Percentiles rank a stretch among this genome's conserved stretches.
These are phyloP conservation scores for Trichophyton benhamiae DNA, from an alignment of 2,329 filamentous ascomycete species.

Conservation along the genomic window DNA sequence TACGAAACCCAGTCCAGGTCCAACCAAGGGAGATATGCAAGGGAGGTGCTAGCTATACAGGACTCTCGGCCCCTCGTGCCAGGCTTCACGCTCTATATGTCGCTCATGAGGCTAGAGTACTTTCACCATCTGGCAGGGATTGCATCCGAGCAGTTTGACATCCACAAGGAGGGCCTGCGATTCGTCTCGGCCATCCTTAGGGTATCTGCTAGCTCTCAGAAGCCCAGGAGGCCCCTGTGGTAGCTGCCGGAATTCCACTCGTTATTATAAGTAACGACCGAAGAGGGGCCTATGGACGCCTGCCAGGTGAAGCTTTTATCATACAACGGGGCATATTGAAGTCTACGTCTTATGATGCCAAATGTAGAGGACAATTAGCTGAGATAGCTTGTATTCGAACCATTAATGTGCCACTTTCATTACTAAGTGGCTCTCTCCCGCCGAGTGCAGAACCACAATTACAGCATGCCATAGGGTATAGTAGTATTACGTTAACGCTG, in stretches of 20 bases:
- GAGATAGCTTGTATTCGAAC: conserved; percentile 36
- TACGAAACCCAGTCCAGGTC: conserved; percentile 19
- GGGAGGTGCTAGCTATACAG: conserved; percentile 9
- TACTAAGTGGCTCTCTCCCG: too few relatives aligned
- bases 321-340: too few relatives aligned
- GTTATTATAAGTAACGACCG: too few relatives aligned
- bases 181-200: conserved; percentile 5
- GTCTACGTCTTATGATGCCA: too few relatives aligned
- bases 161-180: conserved; percentile 7
- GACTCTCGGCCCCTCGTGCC: conserved; percentile 28
- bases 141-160: conserved; percentile 22
- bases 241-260: too few relatives aligned
- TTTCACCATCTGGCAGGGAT: conserved; percentile 38
- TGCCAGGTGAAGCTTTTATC: too few relatives aligned
- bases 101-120: conserved; percentile 36
- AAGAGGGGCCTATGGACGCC: too few relatives aligned
- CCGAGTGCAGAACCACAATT: too few relatives aligned
- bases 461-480: too few relatives aligned
- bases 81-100: conserved; percentile 38
- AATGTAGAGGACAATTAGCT: too few relatives aligned
- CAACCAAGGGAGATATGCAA: conserved; percentile 17
- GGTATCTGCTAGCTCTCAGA: conserved; percentile 12
- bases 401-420: too few relatives aligned
- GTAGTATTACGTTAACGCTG: conserved; percentile 1
- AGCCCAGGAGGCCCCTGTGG: too few relatives aligned